These are phyloP conservation scores for Vicia villosa DNA, from an alignment of 306 rosid species.

Conservation along the genomic window DNA sequence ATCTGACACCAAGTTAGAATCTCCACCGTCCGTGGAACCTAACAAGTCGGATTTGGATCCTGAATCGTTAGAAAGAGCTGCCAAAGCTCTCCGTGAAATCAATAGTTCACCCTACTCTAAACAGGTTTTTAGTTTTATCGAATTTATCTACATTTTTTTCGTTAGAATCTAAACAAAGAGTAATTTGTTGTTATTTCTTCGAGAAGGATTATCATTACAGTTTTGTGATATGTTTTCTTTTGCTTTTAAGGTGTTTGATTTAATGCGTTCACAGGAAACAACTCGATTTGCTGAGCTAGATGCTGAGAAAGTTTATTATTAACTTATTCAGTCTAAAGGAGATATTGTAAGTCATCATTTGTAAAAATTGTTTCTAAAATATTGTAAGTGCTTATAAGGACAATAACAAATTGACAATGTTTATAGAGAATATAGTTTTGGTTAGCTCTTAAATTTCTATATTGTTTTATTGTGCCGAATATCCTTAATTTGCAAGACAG, in stretches of 20 bases:
- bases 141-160: constrained; percentile 1
- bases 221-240: constrained; percentile 28
- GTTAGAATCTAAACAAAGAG: background rate
- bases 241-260: constrained; percentile 67
- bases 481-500: constrained; percentile 61
- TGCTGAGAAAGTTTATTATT: constrained; percentile 77
- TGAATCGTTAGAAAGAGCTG: constrained; percentile 84
- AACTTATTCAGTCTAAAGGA: constrained; percentile 69
- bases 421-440: background rate
- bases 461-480: constrained; percentile 4
- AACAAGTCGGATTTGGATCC: constrained; percentile 82
- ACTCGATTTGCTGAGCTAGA: constrained; percentile 74
- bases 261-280: constrained; percentile 84
- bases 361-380: constrained; percentile 5
- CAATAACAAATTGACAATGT: background rate
- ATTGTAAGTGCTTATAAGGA: background rate
- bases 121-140: constrained; percentile 43
- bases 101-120: constrained; percentile 63
- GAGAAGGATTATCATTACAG: background rate
- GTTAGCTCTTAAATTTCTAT: constrained; percentile 5
- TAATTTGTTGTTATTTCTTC: background rate
- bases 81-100: constrained; percentile 86
- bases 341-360: constrained; percentile 65
- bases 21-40: constrained; percentile 64
- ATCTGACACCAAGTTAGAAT: constrained; percentile 51